Evolutionary conservation across 345 rosid genomes (phyloP), one percentile per base, ranked within the genome.

Genomic region (Physaria fendleri): DNA sequence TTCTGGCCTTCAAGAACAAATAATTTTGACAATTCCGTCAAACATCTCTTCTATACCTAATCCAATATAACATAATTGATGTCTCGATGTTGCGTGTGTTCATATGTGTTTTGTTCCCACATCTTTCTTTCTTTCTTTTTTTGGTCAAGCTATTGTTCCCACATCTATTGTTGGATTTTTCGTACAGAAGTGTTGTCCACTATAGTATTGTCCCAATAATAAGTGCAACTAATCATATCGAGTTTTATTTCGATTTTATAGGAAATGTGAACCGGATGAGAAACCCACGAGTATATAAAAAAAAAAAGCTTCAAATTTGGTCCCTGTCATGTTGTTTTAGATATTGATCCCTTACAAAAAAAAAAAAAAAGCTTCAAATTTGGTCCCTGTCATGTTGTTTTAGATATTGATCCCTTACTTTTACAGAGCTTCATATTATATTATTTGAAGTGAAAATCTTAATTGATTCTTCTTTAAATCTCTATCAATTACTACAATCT

Each of bases 231-330:
- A 20, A 47, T 14, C 46, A 38, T 24, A 46, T 16, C 43, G n/a
- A n/a, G n/a, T n/a, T n/a, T 35, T 16, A 0, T 68, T 32, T 33
- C 24, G 72, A 69, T 68, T 65, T 78, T 44, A 72, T 78, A 25
- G 62, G 52, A 69, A 81, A 81, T 76, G 72, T 63, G 47, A 73
- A 80, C 58, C 81, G 68, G 80, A 78, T 71, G 76, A 76, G 84
- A 71, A 66, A 80, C 75, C 79, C 67, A 65, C 82, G 76, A 76
- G 81, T 80, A 80, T 81, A 69, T 81, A 69, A 65, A 72, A 73
- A 65, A 75, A 20, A 22, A 5, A 3, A 21, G 41, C 45, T 50
- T 39, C 34, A 25, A 22, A 45, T 34, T 11, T 45, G 44, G 39
- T 55, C n/a, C 59, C 12, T 33, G 32, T 23, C 45, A 30, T 55